Evolutionary conservation across 306 rosid species (phyloP), one percentile per base, ranked within the genome.

Genomic region (Sicyos baderoa): DNA sequence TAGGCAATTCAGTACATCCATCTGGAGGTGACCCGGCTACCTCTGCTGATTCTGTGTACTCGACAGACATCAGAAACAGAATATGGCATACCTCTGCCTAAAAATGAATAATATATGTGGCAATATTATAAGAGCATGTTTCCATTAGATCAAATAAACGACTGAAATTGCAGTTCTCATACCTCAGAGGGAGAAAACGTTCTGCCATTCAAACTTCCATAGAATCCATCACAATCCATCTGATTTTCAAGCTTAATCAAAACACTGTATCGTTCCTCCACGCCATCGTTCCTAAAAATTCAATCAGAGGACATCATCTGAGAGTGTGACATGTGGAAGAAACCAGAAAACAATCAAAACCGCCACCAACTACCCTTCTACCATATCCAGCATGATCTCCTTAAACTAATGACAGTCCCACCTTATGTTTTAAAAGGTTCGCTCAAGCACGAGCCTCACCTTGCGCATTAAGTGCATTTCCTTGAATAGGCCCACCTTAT

Each of bases 81-180:
- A 89, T 77, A 71, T 92, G 96, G 79, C 96, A 92, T 62, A 93
- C 71, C 86, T 90, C 97, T 54, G 91, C 97, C 99, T 93, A 78
- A 75, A 81, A 17, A 74, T 68, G 45, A 51, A 74, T 49, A 45
- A 35, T 25, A 71, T 48, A 71, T 52, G 52, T 45, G 0, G 51
- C 8, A 76, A 53, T 22, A 45, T 66, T 66, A 66, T 66, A 44
- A 19, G 53, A 66, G 22, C 54, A 47, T 45, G 21, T 17, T 29
- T 17, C 27, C 57, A 57, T 51, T 35, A 52, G 21, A 19, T 48
- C 15, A 58, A 32, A 37, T 2, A 21, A 74, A 58, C 51, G 35
- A 45, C 25, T 4, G 69, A 27, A 19, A 40, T 3, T 15, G 49
- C 58, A 25, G 14, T 32, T 54, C 35, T 52, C 61, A 23, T 73